These are phyloP conservation scores for Blepharisma japonicum DNA, from an alignment of 73 alveolate genomes.

Conservation along the genomic window DNA sequence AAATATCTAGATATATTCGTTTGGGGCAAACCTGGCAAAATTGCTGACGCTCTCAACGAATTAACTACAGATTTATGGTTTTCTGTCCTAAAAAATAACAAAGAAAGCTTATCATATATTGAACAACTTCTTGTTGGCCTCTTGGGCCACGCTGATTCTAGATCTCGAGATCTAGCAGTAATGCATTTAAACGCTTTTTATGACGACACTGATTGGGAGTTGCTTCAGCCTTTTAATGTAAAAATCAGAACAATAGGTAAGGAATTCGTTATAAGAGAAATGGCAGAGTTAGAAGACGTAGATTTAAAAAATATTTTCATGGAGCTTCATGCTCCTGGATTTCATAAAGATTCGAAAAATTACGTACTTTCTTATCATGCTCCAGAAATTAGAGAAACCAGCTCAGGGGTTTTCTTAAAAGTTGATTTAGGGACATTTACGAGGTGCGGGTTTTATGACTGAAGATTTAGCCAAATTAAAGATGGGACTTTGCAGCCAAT, in stretches of 20 bases:
- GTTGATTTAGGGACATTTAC: slow-evolving; percentile 62
- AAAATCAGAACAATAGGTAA: slow-evolving; percentile 74
- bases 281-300: slow-evolving; percentile 26
- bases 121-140: slow-evolving; percentile 80
- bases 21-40: slow-evolving; percentile 19
- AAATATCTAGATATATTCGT: not conserved
- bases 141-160: slow-evolving; percentile 71
- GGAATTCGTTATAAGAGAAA: slow-evolving; percentile 26
- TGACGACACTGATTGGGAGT: slow-evolving; percentile 97
- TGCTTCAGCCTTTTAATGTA: slow-evolving; percentile 76
- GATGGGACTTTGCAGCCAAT: slow-evolving; percentile 26
- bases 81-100: slow-evolving; percentile 50
- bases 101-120: slow-evolving; percentile 57
- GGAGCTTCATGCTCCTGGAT: slow-evolving; percentile 32
- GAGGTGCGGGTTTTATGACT: slow-evolving; percentile 98
- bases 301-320: slow-evolving; percentile 34
- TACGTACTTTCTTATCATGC: slow-evolving; percentile 45
- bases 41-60: not conserved
- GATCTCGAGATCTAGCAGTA: slow-evolving; percentile 80
- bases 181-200: slow-evolving; percentile 86
- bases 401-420: slow-evolving; percentile 2
- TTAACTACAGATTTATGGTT: slow-evolving; percentile 22
- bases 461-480: slow-evolving; percentile 67
- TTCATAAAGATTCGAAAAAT: not conserved
- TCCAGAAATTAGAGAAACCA: slow-evolving; percentile 34